These are phyloP conservation scores for Hypoxylon fragiforme DNA, from an alignment of 495 filamentous ascomycete species.

Conservation along the genomic window DNA sequence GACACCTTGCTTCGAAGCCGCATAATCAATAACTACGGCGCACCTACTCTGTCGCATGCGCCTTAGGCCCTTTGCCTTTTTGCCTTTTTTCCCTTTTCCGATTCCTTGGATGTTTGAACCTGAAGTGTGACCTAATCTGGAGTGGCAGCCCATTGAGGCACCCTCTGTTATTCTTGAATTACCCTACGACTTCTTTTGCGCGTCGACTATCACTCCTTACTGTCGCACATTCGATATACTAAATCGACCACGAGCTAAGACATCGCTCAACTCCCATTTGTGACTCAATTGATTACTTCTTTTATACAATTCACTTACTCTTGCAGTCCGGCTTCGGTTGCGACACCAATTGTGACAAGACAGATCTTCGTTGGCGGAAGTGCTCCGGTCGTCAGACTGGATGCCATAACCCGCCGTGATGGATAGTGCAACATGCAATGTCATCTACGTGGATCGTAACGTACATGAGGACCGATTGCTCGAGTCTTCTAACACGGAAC, in stretches of 20 bases:
- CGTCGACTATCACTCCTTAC: conserved; percentile 21
- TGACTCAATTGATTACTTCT: conserved; percentile 23
- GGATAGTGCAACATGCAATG: conserved; percentile 73
- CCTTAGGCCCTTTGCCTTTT: conserved; percentile 11
- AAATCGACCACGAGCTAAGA: conserved; percentile 23
- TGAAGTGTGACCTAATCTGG: conserved; percentile 25
- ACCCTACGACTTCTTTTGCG: conserved; percentile 25
- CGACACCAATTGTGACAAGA: conserved; percentile 28
- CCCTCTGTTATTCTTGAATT: conserved; percentile 19
- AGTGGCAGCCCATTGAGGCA: conserved; percentile 32
- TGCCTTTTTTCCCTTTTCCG: too few species aligned
- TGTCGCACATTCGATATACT: conserved; percentile 35
- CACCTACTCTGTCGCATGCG: conserved; percentile 21
- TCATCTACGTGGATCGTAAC: conserved; percentile 81
- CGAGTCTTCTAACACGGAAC: conserved; percentile 17
- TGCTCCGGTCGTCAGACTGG: conserved; percentile 55
- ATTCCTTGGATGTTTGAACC: conserved; percentile 28
- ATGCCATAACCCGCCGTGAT: conserved; percentile 54
- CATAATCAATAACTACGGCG: conserved; percentile 26
- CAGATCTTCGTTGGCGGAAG: conserved; percentile 43
- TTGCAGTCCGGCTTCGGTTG: conserved; percentile 13
- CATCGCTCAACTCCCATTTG: conserved; percentile 17
- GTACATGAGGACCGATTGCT: conserved; percentile 66
- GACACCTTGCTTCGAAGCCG: conserved; percentile 27
- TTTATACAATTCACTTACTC: conserved; percentile 13